phyloP scores from a whole-genome alignment of 23 red algal species.

The Chondrus crispus region DNA sequence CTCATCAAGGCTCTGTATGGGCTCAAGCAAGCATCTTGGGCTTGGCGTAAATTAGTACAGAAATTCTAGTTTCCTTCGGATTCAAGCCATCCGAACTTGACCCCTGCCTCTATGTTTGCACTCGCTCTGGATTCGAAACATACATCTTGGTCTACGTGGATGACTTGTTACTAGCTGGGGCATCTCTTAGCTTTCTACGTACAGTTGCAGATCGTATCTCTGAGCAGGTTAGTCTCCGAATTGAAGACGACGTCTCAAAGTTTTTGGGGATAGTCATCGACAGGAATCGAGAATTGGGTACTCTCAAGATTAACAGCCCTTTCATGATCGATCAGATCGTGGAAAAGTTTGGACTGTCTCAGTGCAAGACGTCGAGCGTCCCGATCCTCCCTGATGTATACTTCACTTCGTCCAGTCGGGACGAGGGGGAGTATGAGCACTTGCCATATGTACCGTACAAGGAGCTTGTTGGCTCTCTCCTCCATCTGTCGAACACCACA shows the following conservation, averaged over 20 bases:
- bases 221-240: not conserved
- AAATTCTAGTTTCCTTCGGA: not conserved
- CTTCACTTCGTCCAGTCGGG: not conserved
- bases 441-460: not conserved
- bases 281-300: not conserved
- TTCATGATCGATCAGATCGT: not conserved
- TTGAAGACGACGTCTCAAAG: not conserved
- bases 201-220: not conserved
- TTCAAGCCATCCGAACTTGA: not conserved
- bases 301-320: not conserved
- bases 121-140: not conserved
- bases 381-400: not conserved
- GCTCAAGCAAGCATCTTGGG: not conserved
- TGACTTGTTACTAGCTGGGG: not conserved
- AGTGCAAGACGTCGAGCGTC: not conserved
- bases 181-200: not conserved
- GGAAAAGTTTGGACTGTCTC: not conserved
- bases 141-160: not conserved
- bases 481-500: not conserved
- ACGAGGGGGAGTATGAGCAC: not conserved
- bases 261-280: not conserved
- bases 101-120: not conserved
- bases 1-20: not conserved
- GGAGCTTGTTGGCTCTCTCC: conserved; percentile 3
- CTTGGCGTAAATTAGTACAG: not conserved